phyloP scores from a whole-genome alignment of 2,329 filamentous ascomycete genomes.

The Cytospora piceae region DNA sequence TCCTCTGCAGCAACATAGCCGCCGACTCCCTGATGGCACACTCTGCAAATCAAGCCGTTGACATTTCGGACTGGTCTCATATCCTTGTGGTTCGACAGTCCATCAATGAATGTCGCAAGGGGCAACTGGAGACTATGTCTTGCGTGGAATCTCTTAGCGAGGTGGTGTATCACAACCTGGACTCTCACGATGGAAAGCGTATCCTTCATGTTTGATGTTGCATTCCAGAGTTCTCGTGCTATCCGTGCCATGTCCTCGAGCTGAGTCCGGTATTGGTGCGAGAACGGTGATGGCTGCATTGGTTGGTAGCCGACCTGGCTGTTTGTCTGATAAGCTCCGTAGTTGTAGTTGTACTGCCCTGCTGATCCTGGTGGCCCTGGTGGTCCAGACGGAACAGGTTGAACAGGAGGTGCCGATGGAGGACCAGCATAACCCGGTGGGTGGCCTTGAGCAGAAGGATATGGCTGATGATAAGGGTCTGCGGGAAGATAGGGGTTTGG shows the following conservation, averaged over 20 bases:
- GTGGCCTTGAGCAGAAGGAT: slow-evolving; percentile 34
- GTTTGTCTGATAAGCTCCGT: slow-evolving; percentile 35
- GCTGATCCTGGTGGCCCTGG: slow-evolving; percentile 27
- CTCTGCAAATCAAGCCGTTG: slow-evolving; percentile 58
- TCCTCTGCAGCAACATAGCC: slow-evolving; percentile 35
- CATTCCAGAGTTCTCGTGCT: slow-evolving; percentile 66
- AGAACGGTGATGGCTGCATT: slow-evolving; percentile 37
- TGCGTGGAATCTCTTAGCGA: slow-evolving; percentile 59
- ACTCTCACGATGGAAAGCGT: slow-evolving; percentile 66
- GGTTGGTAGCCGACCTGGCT: slow-evolving; percentile 29
- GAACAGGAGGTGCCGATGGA: slow-evolving; percentile 17
- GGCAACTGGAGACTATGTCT: slow-evolving; percentile 61
- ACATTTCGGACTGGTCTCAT: slow-evolving; percentile 61
- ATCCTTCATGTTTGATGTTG: slow-evolving; percentile 61
- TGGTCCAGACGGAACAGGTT: slow-evolving; percentile 1
- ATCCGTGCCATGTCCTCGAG: slow-evolving; percentile 57
- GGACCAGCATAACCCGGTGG: slow-evolving; percentile 28
- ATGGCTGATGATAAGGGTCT: slow-evolving; percentile 33
- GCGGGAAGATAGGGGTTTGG: slow-evolving; percentile 32
- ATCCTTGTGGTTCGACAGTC: slow-evolving; percentile 57
- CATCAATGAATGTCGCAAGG: slow-evolving; percentile 63
- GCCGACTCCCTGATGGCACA: slow-evolving; percentile 49
- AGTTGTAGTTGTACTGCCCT: slow-evolving; percentile 33
- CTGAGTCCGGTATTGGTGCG: slow-evolving; percentile 50
- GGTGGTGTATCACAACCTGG: slow-evolving; percentile 66